Conservation (phyloP, 768 basidiomycete genomes). For the Suillus spraguei region DNA sequence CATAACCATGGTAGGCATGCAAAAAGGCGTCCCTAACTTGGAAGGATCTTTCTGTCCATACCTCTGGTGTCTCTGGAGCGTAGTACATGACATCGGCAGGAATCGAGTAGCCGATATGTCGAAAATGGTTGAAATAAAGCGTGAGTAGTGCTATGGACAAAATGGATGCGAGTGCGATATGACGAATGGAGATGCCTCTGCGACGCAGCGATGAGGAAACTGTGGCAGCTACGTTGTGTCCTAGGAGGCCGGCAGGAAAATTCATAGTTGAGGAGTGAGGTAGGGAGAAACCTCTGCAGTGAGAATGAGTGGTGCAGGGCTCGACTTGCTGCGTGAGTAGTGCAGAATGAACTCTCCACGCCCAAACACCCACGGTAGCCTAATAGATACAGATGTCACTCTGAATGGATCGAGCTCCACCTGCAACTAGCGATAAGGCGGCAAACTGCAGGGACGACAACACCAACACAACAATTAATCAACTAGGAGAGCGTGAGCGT, state of each 20-base stretch:
- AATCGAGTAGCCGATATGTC: background rate
- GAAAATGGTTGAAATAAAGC: constrained; percentile 18
- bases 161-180: constrained; percentile 21
- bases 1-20: constrained; percentile 71
- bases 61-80: constrained; percentile 31
- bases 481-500: background rate
- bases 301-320: background rate
- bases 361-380: background rate
- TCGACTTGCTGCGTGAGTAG: background rate
- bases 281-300: background rate
- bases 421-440: background rate
- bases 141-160: constrained; percentile 22
- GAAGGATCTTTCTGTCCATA: constrained; percentile 56
- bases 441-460: background rate
- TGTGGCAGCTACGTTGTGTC: background rate
- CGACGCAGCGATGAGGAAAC: constrained; percentile 15
- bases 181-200: constrained; percentile 25
- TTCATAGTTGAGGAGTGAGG: constrained; percentile 13
- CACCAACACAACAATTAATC: background rate
- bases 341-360: background rate
- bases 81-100: constrained; percentile 23
- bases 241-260: constrained; percentile 9
- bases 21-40: constrained; percentile 63
- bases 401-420: background rate
- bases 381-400: background rate